Base-by-base conservation (phyloP, 2,329 filamentous ascomycete species). In the Nakataea oryzae region DNA sequence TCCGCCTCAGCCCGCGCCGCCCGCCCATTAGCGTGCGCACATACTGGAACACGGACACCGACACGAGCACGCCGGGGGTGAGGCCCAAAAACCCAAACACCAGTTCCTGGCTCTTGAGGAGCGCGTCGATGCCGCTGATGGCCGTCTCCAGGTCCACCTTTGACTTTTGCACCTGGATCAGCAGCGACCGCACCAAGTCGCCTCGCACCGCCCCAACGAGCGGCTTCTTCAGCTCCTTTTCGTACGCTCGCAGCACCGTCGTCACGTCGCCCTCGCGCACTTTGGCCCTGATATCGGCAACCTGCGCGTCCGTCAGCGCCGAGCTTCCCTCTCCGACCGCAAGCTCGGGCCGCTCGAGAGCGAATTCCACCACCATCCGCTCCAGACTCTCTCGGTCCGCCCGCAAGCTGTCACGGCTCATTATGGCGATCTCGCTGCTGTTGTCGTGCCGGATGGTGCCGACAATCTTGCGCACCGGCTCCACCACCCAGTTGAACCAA, bases 111-210 rank as follows among this genome's bases (percentile, higher is more conserved):
- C 93, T 97, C 77, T 95, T 96, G 63, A 99, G 81, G 34, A 99
- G 82, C 41, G 91, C 86, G 78, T 99, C 93, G 66, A 99, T 99
- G 24, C 95, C 95, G 64, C 90, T 91, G 77, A 99, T 93, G 17
- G 95, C 95, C 64, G 97, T 87, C 74, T 99, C 95, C 14, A 99
- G 86, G 70, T 99, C 95, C 11, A 99, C 95, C 78, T 99, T 99
- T 27, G 95, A 97, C 81, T 99, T 99, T 71, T 99, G 95, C 50
- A 99, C 88, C 72, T 99, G 95, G 62, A 99, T 97, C 57, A 99
- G 80, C 30, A 99, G 84, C 5, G 93, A 92, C 60, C 93, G 87
- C 47, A 97, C 84, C 30, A 99, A 81, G 69, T 97, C 93, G 13
- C 95, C 95, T 32, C 86, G 84, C 24, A 99, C 75, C 0, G 93